A percentile compares a stretch with the other conserved stretches of the same genome.
These are phyloP conservation scores for Malus hybrid DNA, from an alignment of 331 rosid species.

Conservation along the genomic window DNA sequence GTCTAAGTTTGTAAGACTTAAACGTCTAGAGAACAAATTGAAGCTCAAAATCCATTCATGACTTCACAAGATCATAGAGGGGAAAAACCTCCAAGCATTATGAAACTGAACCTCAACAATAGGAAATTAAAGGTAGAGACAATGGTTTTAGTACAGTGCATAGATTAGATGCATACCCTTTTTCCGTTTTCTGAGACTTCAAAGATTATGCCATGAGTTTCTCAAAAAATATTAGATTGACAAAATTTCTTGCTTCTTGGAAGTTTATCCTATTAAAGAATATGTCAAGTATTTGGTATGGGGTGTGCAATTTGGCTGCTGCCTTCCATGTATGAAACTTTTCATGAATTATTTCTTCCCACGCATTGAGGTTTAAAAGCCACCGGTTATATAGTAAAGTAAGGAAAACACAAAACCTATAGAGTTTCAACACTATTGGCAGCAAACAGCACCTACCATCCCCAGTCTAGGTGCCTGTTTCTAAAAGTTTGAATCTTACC, in stretches of 20 bases:
- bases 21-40: background rate
- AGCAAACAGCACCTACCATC: background rate
- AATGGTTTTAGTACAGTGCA: background rate
- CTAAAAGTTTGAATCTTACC: background rate
- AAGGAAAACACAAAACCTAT: background rate
- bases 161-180: background rate
- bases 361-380: background rate
- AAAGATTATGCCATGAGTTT: background rate
- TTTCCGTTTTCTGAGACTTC: background rate
- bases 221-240: background rate
- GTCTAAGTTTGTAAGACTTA: background rate
- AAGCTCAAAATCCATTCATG: background rate
- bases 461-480: background rate
- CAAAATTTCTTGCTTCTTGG: background rate
- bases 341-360: background rate
- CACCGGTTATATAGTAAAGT: background rate
- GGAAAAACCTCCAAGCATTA: background rate
- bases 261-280: background rate
- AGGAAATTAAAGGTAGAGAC: background rate
- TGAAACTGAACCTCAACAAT: background rate
- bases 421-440: too few species aligned
- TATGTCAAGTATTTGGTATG: background rate
- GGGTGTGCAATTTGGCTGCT: background rate
- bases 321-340: background rate
- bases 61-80: background rate